Percentiles rank a stretch among this genome's conserved stretches.
Evolutionary conservation across 352 stramenopile species (phyloP).

Genomic region (Pythium pectinolyticum): DNA sequence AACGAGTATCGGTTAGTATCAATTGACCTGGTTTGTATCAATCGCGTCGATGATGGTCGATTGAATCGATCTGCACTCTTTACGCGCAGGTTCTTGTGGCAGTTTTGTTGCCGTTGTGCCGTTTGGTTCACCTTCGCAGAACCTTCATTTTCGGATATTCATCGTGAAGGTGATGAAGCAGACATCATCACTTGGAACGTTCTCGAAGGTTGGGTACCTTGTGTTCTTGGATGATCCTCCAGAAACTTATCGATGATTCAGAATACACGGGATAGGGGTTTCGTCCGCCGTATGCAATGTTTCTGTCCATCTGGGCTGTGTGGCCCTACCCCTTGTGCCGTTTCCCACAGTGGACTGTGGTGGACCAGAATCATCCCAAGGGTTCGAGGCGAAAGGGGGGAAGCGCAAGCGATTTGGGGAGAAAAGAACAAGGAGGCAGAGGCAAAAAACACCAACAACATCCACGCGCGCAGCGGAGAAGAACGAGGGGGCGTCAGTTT

Average conservation of each 20-base stretch:
- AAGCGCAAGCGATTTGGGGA: constrained; percentile 29
- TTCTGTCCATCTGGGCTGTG: constrained; percentile 8
- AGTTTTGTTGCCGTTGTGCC: constrained; percentile 11
- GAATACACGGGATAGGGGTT: neutral
- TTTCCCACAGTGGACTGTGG: constrained; percentile 21
- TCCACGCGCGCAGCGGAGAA: constrained; percentile 9
- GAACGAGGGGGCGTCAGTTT: constrained; percentile 40
- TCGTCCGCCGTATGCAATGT: neutral
- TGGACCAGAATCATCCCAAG: constrained; percentile 16
- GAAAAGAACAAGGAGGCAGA: constrained; percentile 19
- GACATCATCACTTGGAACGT: constrained; percentile 8
- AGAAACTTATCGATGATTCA: neutral
- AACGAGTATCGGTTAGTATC: no score
- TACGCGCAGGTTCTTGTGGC: constrained; percentile 7
- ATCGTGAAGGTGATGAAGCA: constrained; percentile 18
- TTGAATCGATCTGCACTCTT: constrained; percentile 1
- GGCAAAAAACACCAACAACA: constrained; percentile 14
- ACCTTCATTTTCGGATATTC: constrained; percentile 7
- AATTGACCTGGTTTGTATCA: no score
- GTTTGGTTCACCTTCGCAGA: constrained; percentile 8
- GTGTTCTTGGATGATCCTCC: constrained; percentile 6
- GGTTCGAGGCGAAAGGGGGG: no score
- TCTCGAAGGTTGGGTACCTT: neutral
- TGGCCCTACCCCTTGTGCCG: constrained; percentile 8
- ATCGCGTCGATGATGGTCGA: no score